Percentiles rank a stretch among this genome's conserved stretches.
Conservation (phyloP, 2,329 filamentous ascomycete species). For the Penicillium concentricum region DNA sequence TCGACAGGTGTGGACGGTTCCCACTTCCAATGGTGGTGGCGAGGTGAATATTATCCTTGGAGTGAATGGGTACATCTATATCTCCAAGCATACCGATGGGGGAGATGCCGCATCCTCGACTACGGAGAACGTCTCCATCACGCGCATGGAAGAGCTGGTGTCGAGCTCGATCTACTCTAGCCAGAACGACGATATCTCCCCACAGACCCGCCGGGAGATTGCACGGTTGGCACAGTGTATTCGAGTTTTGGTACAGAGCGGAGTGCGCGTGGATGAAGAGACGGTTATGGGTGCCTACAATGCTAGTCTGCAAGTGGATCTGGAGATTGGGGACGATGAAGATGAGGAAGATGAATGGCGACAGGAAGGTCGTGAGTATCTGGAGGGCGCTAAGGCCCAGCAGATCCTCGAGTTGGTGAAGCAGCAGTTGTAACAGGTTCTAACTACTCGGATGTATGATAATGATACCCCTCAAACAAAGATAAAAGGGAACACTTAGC, state of each 20-base stretch:
- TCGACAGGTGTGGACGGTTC: slow-evolving; percentile 82
- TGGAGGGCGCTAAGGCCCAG: slow-evolving; percentile 41
- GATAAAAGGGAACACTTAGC: slow-evolving; percentile 2
- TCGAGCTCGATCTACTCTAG: slow-evolving; percentile 87
- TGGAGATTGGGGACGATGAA: slow-evolving; percentile 43
- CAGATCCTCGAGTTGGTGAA: slow-evolving; percentile 38
- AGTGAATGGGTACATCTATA: slow-evolving; percentile 97
- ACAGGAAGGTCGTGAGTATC: slow-evolving; percentile 42
- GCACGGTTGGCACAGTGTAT: slow-evolving; percentile 79
- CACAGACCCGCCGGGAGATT: slow-evolving; percentile 82
- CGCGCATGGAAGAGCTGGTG: slow-evolving; percentile 82
- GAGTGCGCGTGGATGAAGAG: slow-evolving; percentile 84
- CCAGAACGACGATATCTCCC: slow-evolving; percentile 82
- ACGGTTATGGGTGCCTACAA: slow-evolving; percentile 80
- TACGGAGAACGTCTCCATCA: slow-evolving; percentile 63
- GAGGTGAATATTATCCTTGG: slow-evolving; percentile 84
- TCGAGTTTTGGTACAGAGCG: slow-evolving; percentile 75
- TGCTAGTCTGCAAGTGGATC: slow-evolving; percentile 69
- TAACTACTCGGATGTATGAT: slow-evolving; percentile 7
- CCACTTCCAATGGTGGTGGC: slow-evolving; percentile 45
- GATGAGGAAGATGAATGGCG: slow-evolving; percentile 32
- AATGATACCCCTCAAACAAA: slow-evolving; percentile 13
- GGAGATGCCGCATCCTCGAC: slow-evolving; percentile 42
- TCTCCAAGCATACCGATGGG: slow-evolving; percentile 74
- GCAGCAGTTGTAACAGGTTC: slow-evolving; percentile 10